These are phyloP conservation scores for Triticum dicoccoides DNA, from an alignment of 176 grass and related monocot genomes.

Conservation along the genomic window DNA sequence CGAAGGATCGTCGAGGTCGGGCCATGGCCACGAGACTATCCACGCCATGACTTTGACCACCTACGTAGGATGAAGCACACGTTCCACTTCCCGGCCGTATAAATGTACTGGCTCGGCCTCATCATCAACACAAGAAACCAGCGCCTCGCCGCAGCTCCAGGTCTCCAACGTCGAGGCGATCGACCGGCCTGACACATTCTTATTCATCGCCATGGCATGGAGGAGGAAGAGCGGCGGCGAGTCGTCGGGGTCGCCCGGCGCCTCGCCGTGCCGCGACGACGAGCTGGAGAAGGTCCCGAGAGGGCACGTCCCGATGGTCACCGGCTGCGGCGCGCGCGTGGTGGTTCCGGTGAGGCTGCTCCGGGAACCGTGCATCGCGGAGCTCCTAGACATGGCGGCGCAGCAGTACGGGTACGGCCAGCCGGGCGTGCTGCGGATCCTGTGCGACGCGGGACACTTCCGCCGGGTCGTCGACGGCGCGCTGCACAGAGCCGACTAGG, in stretches of 20 bases:
- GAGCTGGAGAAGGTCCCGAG: neutral
- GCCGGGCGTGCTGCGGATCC: constrained; percentile 56
- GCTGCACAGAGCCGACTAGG: neutral
- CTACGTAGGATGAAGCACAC: no score
- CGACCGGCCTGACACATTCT: no score
- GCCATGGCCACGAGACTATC: neutral
- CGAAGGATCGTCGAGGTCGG: neutral
- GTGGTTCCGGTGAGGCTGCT: constrained; percentile 55
- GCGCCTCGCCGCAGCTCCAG: neutral
- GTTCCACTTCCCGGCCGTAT: neutral
- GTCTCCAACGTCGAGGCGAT: neutral
- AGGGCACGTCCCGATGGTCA: constrained; percentile 50
- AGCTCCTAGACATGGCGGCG: constrained; percentile 57
- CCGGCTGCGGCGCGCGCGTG: constrained; percentile 38
- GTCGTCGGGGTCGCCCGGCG: neutral
- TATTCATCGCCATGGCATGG: constrained; percentile 24
- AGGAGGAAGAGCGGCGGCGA: constrained; percentile 15
- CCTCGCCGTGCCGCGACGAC: neutral
- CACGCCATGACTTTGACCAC: neutral
- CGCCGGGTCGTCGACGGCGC: constrained; percentile 26
- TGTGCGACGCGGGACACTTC: constrained; percentile 44
- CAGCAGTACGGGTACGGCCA: constrained; percentile 46
- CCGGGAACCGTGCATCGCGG: constrained; percentile 39
- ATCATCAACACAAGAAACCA: neutral
- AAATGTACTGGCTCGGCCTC: neutral